These are phyloP conservation scores for Fusarium sp. DNA, from an alignment of 2,329 filamentous ascomycete genomes.

Conservation along the genomic window DNA sequence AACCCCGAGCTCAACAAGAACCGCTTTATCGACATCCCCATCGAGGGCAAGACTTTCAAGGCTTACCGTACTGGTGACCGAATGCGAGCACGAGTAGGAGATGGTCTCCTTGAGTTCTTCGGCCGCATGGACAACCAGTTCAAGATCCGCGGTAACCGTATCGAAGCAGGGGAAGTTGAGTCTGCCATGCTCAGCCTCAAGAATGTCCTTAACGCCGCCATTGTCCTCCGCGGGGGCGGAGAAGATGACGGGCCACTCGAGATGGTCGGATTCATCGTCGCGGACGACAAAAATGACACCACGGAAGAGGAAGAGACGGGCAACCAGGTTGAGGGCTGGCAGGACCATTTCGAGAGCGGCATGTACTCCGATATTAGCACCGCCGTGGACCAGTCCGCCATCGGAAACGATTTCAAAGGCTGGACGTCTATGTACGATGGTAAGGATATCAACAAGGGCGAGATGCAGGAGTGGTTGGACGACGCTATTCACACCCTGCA, in stretches of 20 bases:
- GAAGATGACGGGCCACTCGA: slow-evolving; percentile 13
- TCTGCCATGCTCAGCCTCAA: not conserved
- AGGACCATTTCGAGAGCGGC: slow-evolving; percentile 32
- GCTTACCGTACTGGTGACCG: slow-evolving; percentile 45
- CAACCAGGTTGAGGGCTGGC: slow-evolving; percentile 38
- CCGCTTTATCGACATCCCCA: slow-evolving; percentile 31
- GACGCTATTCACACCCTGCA: slow-evolving; percentile 47
- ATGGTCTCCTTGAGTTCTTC: slow-evolving; percentile 45
- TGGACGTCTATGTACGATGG: slow-evolving; percentile 54
- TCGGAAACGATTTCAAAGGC: slow-evolving; percentile 50
- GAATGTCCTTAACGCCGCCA: slow-evolving; percentile 3
- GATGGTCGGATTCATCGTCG: slow-evolving; percentile 35
- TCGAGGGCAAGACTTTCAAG: slow-evolving; percentile 1
- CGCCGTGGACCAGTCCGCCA: slow-evolving; percentile 6
- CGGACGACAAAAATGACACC: not conserved
- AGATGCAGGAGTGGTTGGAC: slow-evolving; percentile 54
- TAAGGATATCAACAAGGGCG: slow-evolving; percentile 40
- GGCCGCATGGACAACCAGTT: slow-evolving; percentile 45
- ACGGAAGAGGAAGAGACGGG: slow-evolving; percentile 4
- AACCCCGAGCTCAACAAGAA: slow-evolving; percentile 14
- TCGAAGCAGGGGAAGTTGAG: slow-evolving; percentile 37
- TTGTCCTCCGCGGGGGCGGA: slow-evolving; percentile 5
- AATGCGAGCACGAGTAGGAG: slow-evolving; percentile 24
- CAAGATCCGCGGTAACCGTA: slow-evolving; percentile 47
- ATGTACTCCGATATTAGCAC: slow-evolving; percentile 34